Percentiles rank a stretch among this genome's conserved stretches.
Evolutionary conservation across 2,329 filamentous ascomycete species (phyloP).

Genomic region (Neospermospora avenae): DNA sequence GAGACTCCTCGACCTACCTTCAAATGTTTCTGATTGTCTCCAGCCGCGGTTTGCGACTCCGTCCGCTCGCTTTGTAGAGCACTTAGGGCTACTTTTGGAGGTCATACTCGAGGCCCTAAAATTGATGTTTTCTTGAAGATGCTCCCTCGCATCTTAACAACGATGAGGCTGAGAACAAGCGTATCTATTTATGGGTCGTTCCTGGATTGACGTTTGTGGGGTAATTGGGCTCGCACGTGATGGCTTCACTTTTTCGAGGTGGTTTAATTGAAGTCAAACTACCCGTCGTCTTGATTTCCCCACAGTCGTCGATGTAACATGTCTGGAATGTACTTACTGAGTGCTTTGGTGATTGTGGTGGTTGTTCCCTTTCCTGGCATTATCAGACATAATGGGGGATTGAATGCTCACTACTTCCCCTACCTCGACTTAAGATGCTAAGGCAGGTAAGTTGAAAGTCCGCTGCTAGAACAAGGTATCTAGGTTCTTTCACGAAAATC

Average conservation of each 20-base stretch:
- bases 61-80: background rate
- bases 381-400: too few relatives aligned
- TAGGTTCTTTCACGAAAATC: too few relatives aligned
- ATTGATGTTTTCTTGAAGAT: constrained; percentile 8
- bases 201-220: constrained; percentile 12
- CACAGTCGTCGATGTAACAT: background rate
- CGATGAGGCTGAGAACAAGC: constrained; percentile 23
- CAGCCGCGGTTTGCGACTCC: background rate
- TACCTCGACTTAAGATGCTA: background rate
- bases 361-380: background rate
- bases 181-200: constrained; percentile 14
- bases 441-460: background rate
- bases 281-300: too few relatives aligned
- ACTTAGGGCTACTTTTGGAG: background rate
- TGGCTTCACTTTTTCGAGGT: background rate
- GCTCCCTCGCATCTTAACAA: constrained; percentile 5
- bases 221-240: constrained; percentile 8
- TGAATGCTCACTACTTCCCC: background rate
- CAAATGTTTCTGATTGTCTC: background rate
- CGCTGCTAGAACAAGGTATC: too few relatives aligned
- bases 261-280: too few relatives aligned
- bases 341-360: background rate
- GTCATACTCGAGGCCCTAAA: background rate
- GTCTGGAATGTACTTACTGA: background rate
- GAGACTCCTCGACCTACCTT: background rate